Evolutionary conservation across 2,329 filamentous ascomycete genomes (phyloP).

Genomic region (Aplosporella prunicola): DNA sequence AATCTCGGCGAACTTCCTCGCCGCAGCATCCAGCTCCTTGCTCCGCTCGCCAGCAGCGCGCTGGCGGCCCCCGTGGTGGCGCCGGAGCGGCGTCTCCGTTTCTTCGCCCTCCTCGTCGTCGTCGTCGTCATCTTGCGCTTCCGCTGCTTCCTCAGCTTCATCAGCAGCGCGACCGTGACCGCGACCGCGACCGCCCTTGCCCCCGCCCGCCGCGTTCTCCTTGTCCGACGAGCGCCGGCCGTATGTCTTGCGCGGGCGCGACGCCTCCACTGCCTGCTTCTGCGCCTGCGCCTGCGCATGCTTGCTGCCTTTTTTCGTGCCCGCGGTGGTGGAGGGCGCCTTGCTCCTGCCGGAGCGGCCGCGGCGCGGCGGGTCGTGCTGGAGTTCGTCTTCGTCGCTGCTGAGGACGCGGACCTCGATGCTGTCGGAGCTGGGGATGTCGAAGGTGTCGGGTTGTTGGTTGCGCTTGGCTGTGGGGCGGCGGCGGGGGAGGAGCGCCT

Average conservation of each 20-base stretch:
- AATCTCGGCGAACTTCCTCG: constrained; percentile 41
- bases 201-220: background rate
- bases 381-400: constrained; percentile 36
- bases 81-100: constrained; percentile 17
- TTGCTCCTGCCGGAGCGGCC: background rate
- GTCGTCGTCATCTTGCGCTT: constrained; percentile 15
- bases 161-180: background rate
- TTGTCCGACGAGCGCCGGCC: constrained; percentile 15
- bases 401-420: constrained; percentile 16
- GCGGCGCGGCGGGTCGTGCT: constrained; percentile 2
- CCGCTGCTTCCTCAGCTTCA: no score
- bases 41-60: constrained; percentile 21
- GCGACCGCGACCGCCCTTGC: constrained; percentile 4
- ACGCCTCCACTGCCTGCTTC: constrained; percentile 12
- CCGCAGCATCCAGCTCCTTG: constrained; percentile 33
- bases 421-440: constrained; percentile 29
- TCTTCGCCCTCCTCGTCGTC: constrained; percentile 15
- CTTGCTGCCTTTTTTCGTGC: constrained; percentile 17
- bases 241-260: constrained; percentile 19
- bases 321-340: constrained; percentile 10
- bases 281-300: constrained; percentile 1
- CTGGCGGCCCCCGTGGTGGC: constrained; percentile 10
- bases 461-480: constrained; percentile 13
- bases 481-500: constrained; percentile 36
- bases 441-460: constrained; percentile 27